Evolutionary conservation across 2,329 filamentous ascomycete genomes (phyloP), one percentile per base, ranked within the genome.

Genomic region (Beauveria australis): DNA sequence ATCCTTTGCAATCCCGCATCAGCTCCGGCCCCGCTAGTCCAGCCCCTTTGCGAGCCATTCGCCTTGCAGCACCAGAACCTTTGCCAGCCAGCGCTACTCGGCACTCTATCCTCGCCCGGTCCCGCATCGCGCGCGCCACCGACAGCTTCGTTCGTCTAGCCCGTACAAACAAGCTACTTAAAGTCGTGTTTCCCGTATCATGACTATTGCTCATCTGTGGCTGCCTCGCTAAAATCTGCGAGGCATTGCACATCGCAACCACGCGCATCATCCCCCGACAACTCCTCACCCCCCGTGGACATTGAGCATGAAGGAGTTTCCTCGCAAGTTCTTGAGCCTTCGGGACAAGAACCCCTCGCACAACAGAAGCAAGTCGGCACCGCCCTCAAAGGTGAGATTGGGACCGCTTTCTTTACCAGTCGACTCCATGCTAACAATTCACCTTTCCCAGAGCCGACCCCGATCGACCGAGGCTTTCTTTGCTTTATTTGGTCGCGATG

Each of bases 281-380:
- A 12, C 19, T 33, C 47, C 47, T 18, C 53, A 8, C 26, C 37
- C 14, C 51, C 49, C 63, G 37, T 56, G 65, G 63, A 60, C 5
- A 48, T 30, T 19, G 69, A 78, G 66, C 69, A 83, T 84, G 78
- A 84, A 81, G 73, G 74, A 78, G 64, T 74, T 81, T 62, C 79
- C 80, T 53, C 85, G 83, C 70, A 85, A 87, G 68, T 86, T 91
- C 71, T 83, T 89, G 63, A 89, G 84, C 72, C 79, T 87, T 66
- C 83, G 87, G 66, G 88, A 90, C 68, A 91, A 83, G 74, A 79
- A 79, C 71, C 78, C 75, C 62, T 66, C 71, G 43, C 80, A 84
- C 65, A 77, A 76, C 61, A 79, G 82, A 62, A 79, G 78, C 67
- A 84, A 81, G 67, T 85, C 82, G 52, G 77, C 78, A 22, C 81